Evolutionary conservation across 345 rosid genomes (phyloP).

Genomic region (Populus simonii): DNA sequence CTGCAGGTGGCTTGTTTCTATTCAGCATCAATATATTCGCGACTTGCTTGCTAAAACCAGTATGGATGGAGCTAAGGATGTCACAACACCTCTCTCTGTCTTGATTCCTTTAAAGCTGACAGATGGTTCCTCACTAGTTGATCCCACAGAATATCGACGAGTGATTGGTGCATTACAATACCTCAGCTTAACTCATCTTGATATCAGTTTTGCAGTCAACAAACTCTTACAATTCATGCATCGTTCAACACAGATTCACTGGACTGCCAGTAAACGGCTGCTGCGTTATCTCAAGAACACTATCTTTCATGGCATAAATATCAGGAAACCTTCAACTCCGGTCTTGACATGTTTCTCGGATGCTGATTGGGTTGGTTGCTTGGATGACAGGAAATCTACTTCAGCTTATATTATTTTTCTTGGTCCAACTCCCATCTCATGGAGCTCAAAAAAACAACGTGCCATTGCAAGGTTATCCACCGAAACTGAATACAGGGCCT

Average conservation of each 20-base stretch:
- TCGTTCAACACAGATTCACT: not conserved
- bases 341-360: not conserved
- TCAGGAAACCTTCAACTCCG: too few relatives aligned
- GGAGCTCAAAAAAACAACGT: not conserved
- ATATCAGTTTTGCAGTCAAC: not conserved
- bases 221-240: not conserved
- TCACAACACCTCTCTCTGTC: not conserved
- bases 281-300: not conserved
- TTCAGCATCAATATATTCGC: fast-evolving
- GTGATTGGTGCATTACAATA: not conserved
- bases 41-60: not conserved
- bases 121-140: not conserved
- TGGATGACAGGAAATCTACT: not conserved
- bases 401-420: not conserved
- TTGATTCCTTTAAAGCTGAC: too few relatives aligned
- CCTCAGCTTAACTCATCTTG: not conserved
- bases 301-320: not conserved
- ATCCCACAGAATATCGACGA: too few relatives aligned
- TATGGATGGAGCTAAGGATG: not conserved
- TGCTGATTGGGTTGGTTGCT: not conserved
- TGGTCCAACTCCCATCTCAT: not conserved
- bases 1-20: not conserved
- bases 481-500: not conserved
- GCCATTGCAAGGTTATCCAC: not conserved
- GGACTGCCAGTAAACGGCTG: not conserved